phyloP scores from a whole-genome alignment of 2,329 filamentous ascomycete species.

The Mariannaea sp. region DNA sequence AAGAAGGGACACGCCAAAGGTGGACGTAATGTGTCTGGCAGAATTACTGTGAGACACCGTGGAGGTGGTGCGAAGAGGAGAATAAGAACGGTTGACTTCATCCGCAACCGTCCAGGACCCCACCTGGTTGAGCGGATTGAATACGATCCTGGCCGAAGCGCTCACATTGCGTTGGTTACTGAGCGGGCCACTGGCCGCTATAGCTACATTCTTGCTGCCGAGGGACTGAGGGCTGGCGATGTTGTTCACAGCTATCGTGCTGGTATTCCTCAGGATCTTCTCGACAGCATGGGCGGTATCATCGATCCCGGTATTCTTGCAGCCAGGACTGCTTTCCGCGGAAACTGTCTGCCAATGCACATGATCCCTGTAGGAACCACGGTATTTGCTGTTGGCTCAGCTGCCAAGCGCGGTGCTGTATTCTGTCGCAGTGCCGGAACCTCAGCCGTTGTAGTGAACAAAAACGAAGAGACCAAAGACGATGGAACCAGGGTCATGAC shows the following conservation, averaged over 20 bases:
- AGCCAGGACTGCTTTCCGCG: slow-evolving; percentile 89
- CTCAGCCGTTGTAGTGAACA: slow-evolving; percentile 84
- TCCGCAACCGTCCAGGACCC: slow-evolving; percentile 75
- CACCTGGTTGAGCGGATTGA: slow-evolving; percentile 94
- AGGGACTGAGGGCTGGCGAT: slow-evolving; percentile 91
- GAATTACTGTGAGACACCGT: slow-evolving; percentile 86
- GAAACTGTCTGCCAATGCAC: slow-evolving; percentile 92
- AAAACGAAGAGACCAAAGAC: slow-evolving; percentile 74
- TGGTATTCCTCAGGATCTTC: slow-evolving; percentile 84
- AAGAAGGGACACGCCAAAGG: slow-evolving; percentile 94
- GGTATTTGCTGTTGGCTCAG: slow-evolving; percentile 86
- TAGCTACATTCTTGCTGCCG: slow-evolving; percentile 93
- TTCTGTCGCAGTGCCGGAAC: slow-evolving; percentile 96
- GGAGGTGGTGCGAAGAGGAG: slow-evolving; percentile 91
- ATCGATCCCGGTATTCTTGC: slow-evolving; percentile 96
- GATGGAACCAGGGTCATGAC: slow-evolving; percentile 66
- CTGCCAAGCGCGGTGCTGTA: slow-evolving; percentile 74
- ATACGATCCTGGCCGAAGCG: slow-evolving; percentile 90
- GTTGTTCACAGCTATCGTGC: slow-evolving; percentile 88
- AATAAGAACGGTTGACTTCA: slow-evolving; percentile 90
- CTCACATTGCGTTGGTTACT: slow-evolving; percentile 87
- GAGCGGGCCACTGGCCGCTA: slow-evolving; percentile 74
- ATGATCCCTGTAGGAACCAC: slow-evolving; percentile 96
- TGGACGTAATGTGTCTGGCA: slow-evolving; percentile 85
- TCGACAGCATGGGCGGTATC: slow-evolving; percentile 89